Conservation (phyloP, 257 asterid genomes). For the Agastache rugosa region DNA sequence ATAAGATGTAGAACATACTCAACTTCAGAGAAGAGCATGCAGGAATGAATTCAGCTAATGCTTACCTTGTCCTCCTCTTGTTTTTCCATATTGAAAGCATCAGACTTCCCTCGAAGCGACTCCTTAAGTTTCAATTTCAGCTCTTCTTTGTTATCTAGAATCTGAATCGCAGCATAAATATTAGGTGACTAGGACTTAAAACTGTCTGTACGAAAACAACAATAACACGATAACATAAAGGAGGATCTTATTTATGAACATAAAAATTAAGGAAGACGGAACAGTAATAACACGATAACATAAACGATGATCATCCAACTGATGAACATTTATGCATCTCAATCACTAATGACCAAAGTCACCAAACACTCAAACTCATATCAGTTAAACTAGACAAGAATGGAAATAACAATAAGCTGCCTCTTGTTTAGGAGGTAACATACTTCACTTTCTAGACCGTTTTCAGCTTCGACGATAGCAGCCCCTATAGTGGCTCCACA, state of each 20-base stretch:
- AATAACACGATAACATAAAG: slow-evolving; percentile 21
- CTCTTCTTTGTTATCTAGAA: slow-evolving; percentile 76
- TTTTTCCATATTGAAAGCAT: slow-evolving; percentile 70
- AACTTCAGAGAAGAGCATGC: slow-evolving; percentile 1
- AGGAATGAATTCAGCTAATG: neutral
- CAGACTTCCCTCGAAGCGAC: slow-evolving; percentile 80
- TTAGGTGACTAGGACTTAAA: slow-evolving; percentile 15
- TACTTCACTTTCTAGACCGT: slow-evolving; percentile 72
- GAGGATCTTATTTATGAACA: slow-evolving; percentile 21
- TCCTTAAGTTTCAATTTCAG: slow-evolving; percentile 77
- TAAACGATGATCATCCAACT: slow-evolving; percentile 14
- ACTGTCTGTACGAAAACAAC: slow-evolving; percentile 15
- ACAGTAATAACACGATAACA: slow-evolving; percentile 8
- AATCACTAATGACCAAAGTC: slow-evolving; percentile 26
- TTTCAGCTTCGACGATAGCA: slow-evolving; percentile 96
- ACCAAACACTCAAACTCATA: slow-evolving; percentile 21
- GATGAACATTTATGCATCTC: slow-evolving; percentile 24
- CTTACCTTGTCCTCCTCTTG: slow-evolving; percentile 89
- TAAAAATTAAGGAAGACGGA: slow-evolving; percentile 7
- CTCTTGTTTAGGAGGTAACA: slow-evolving; percentile 56
- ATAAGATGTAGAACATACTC: slow-evolving; percentile 15
- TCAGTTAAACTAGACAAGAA: slow-evolving; percentile 19
- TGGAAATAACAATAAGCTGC: slow-evolving; percentile 47
- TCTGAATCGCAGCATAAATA: slow-evolving; percentile 45
- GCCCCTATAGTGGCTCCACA: slow-evolving; percentile 85